Percentiles rank a stretch among this genome's conserved stretches.
Conservation (phyloP, 805 yeast genomes). For the Cyberlindnera nakhonratchasimensis region DNA sequence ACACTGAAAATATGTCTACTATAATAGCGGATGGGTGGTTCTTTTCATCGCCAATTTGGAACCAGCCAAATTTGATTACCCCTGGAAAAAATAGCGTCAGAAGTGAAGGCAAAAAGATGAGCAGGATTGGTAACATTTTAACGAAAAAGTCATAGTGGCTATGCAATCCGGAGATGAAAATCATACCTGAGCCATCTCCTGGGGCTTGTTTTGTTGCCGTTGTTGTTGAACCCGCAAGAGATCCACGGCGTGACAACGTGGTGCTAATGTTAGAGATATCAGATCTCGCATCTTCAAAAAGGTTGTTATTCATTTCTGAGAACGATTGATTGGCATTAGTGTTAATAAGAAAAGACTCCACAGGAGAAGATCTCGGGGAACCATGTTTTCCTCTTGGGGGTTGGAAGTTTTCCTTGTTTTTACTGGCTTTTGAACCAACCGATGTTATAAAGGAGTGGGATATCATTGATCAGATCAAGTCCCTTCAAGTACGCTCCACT, state of each 20-base stretch:
- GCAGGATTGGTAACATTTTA: slow-evolving; percentile 18
- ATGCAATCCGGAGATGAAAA: slow-evolving; percentile 10
- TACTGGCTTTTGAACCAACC: neutral
- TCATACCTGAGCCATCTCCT: slow-evolving; percentile 3
- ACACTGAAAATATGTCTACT: slow-evolving; percentile 33
- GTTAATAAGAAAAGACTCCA: neutral
- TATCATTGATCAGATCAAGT: too few relatives aligned
- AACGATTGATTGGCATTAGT: neutral
- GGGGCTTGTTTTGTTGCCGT: too few relatives aligned
- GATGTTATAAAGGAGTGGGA: neutral
- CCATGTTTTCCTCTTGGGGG: neutral
- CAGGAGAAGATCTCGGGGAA: neutral
- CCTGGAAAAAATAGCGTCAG: slow-evolving; percentile 20
- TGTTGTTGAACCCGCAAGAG: neutral
- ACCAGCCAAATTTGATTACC: slow-evolving; percentile 10
- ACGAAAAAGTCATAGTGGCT: slow-evolving; percentile 16
- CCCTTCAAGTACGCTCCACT: neutral
- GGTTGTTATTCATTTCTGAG: neutral
- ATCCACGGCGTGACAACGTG: slow-evolving; percentile 3
- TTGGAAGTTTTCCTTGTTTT: neutral
- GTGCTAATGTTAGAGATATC: slow-evolving; percentile 8
- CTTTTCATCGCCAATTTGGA: slow-evolving; percentile 15
- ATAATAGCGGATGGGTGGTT: slow-evolving; percentile 23
- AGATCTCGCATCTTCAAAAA: slow-evolving; percentile 8
- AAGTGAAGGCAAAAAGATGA: slow-evolving; percentile 21